Evolutionary conservation across 73 alveolate genomes (phyloP).

Genomic region (Tetrahymena elliotti): DNA sequence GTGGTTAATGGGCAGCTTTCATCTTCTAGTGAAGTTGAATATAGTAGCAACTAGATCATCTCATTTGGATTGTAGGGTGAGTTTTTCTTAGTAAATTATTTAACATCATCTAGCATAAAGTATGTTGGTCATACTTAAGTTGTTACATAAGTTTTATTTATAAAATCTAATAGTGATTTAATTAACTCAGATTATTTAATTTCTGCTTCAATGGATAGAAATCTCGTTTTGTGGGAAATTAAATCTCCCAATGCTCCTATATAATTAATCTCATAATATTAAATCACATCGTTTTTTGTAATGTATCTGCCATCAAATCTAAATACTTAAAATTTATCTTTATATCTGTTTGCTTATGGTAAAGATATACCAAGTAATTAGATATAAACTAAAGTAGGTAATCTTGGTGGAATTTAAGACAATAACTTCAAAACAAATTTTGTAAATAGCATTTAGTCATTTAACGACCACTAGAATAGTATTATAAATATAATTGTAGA

Average conservation of each 20-base stretch:
- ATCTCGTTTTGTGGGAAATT: background rate
- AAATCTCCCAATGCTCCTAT: background rate
- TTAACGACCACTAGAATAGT: background rate
- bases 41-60: background rate
- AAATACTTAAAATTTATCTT: background rate
- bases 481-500: background rate
- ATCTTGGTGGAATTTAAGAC: background rate
- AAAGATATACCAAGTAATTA: background rate
- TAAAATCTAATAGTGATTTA: background rate
- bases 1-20: background rate
- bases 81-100: background rate
- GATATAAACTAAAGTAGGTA: background rate
- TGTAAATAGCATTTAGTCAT: background rate
- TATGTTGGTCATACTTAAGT: background rate
- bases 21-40: background rate
- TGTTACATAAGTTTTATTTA: background rate
- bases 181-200: background rate
- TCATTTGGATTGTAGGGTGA: background rate
- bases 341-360: background rate
- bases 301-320: background rate
- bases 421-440: background rate
- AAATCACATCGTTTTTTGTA: background rate
- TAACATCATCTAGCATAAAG: background rate
- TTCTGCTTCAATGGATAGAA: background rate
- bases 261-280: background rate